Conservation (phyloP, 768 basidiomycete species). For the Boletus bicolor region DNA sequence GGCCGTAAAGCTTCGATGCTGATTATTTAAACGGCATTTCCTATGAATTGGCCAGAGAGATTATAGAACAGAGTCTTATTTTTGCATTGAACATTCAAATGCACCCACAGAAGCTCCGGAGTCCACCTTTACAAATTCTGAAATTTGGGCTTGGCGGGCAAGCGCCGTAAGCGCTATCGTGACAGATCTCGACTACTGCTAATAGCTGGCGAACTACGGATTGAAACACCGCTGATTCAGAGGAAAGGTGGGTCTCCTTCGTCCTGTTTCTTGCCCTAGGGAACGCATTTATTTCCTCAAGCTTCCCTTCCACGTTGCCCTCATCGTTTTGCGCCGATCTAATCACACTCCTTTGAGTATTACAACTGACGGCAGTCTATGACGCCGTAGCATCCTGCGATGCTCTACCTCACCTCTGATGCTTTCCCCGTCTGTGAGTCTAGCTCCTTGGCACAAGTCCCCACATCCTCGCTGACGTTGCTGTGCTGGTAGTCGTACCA, state of each 20-base stretch:
- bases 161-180: not conserved
- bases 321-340: slow-evolving; percentile 12
- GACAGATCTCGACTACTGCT: not conserved
- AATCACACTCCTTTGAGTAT: slow-evolving; percentile 11
- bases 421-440: slow-evolving; percentile 86
- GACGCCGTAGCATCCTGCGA: slow-evolving; percentile 23
- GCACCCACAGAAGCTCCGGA: too few relatives aligned
- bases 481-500: slow-evolving; percentile 63
- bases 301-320: not conserved
- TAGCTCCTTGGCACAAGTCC: not conserved
- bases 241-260: not conserved
- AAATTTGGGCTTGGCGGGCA: not conserved
- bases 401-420: slow-evolving; percentile 91
- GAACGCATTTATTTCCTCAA: not conserved
- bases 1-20: not conserved
- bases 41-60: not conserved
- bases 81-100: not conserved
- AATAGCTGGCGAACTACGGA: not conserved
- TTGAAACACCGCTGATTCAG: not conserved
- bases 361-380: not conserved
- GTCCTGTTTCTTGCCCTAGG: too few relatives aligned
- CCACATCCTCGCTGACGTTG: slow-evolving; percentile 1
- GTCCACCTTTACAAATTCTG: too few relatives aligned
- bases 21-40: not conserved
- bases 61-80: not conserved